These are phyloP conservation scores for Pachyrhizus erosus DNA, from an alignment of 306 rosid genomes.

Conservation along the genomic window DNA sequence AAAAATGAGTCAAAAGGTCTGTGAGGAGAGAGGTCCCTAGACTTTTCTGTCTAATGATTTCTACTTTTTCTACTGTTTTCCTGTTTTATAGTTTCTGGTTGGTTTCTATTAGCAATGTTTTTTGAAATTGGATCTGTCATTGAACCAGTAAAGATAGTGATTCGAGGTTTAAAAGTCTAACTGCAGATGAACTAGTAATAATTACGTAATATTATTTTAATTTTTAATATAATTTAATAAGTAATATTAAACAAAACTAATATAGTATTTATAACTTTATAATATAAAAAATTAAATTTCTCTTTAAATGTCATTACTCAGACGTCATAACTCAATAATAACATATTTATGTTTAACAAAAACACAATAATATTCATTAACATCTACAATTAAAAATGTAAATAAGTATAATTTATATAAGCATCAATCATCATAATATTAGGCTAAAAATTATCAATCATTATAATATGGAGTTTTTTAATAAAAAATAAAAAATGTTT, in stretches of 20 bases:
- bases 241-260: background rate
- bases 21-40: background rate
- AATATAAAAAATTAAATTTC: background rate
- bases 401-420: background rate
- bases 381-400: background rate
- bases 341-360: background rate
- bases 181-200: background rate
- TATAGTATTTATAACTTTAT: background rate
- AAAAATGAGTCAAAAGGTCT: background rate
- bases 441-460: background rate
- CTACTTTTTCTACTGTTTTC: background rate
- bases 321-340: background rate
- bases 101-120: background rate
- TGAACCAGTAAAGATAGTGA: background rate
- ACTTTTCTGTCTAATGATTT: background rate
- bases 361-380: background rate
- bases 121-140: background rate
- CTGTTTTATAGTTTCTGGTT: background rate
- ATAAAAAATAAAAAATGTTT: background rate
- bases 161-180: background rate
- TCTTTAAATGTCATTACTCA: background rate
- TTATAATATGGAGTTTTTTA: background rate
- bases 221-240: background rate
- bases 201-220: background rate
- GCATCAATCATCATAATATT: background rate